These are phyloP conservation scores for Cadophora sp. DNA, from an alignment of 2,329 filamentous ascomycete genomes.

Conservation along the genomic window DNA sequence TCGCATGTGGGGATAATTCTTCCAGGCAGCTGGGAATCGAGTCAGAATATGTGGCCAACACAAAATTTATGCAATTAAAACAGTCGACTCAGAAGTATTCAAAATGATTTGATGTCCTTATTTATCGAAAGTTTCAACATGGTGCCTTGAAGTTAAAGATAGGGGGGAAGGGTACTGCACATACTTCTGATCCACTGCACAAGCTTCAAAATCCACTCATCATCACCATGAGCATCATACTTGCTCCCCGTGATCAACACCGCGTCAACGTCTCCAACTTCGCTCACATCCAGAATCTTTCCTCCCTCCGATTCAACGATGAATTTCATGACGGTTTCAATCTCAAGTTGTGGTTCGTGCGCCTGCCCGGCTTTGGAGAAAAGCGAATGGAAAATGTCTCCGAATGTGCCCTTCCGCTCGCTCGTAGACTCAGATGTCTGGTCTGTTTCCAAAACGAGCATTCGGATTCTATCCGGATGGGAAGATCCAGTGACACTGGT, in stretches of 20 bases:
- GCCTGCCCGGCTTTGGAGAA: slow-evolving; percentile 58
- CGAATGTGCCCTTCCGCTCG: slow-evolving; percentile 58
- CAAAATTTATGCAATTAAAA: neutral
- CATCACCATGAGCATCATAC: slow-evolving; percentile 55
- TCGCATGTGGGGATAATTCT: slow-evolving; percentile 51
- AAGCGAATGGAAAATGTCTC: slow-evolving; percentile 58
- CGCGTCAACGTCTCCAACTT: slow-evolving; percentile 11
- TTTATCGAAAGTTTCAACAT: neutral
- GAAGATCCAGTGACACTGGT: slow-evolving; percentile 8
- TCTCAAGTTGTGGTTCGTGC: slow-evolving; percentile 60
- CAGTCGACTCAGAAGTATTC: no score
- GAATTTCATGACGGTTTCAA: slow-evolving; percentile 62
- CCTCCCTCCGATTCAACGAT: slow-evolving; percentile 51
- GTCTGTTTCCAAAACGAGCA: slow-evolving; percentile 66
- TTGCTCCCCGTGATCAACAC: slow-evolving; percentile 55
- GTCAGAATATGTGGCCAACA: neutral
- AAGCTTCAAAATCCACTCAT: slow-evolving; percentile 52
- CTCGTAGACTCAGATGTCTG: slow-evolving; percentile 59
- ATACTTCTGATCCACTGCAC: slow-evolving; percentile 56
- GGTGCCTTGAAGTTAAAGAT: neutral
- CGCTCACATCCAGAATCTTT: slow-evolving; percentile 9
- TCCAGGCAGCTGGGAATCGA: slow-evolving; percentile 45
- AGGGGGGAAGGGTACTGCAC: slow-evolving; percentile 49
- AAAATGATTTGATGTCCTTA: neutral
- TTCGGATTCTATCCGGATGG: slow-evolving; percentile 40